phyloP scores from a whole-genome alignment of 768 basidiomycete genomes.

The Xanthoconium purpureum region DNA sequence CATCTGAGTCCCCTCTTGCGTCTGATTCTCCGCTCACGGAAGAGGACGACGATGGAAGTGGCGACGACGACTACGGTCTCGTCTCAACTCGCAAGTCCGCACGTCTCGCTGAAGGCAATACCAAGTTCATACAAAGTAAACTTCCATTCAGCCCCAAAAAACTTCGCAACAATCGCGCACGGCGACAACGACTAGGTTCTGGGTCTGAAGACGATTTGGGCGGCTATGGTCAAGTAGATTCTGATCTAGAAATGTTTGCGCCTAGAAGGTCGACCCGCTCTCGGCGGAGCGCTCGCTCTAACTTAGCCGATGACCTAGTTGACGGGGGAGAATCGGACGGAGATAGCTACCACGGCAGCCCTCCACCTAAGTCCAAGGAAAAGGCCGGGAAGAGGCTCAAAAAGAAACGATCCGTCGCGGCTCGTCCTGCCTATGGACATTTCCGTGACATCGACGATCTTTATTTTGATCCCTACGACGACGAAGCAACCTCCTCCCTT shows the following conservation, averaged over 20 bases:
- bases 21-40: constrained; percentile 28
- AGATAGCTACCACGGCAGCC: constrained; percentile 34
- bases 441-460: constrained; percentile 44
- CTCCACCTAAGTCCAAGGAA: constrained; percentile 7
- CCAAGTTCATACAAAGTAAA: constrained; percentile 22
- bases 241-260: constrained; percentile 21
- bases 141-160: constrained; percentile 72
- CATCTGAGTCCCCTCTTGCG: not conserved
- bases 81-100: constrained; percentile 14
- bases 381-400: constrained; percentile 13
- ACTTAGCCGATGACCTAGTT: constrained; percentile 28
- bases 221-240: constrained; percentile 35
- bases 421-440: constrained; percentile 49
- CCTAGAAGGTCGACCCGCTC: constrained; percentile 50
- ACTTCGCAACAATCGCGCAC: constrained; percentile 38
- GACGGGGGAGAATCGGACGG: constrained; percentile 32
- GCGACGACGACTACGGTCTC: constrained; percentile 7
- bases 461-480: constrained; percentile 43
- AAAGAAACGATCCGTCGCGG: constrained; percentile 33
- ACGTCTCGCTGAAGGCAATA: constrained; percentile 10
- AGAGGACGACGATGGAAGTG: constrained; percentile 23
- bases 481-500: constrained; percentile 54
- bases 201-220: constrained; percentile 43
- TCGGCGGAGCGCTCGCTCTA: constrained; percentile 38
- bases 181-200: constrained; percentile 21